Evolutionary conservation across 2,329 filamentous ascomycete species (phyloP).

Genomic region (Penicillium sp.): DNA sequence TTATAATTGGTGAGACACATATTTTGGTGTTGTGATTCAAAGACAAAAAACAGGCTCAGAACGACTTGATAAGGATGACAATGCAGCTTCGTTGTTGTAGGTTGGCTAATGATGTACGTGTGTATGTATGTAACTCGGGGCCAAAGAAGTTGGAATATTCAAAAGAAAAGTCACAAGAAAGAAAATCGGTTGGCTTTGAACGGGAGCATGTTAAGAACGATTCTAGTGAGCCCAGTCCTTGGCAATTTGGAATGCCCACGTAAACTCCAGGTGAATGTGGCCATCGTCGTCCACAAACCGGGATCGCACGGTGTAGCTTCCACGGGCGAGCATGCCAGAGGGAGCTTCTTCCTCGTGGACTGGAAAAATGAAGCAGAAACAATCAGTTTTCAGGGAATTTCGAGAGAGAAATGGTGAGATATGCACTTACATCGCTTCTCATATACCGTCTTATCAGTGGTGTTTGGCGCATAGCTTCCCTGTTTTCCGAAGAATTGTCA

Average conservation of each 20-base stretch:
- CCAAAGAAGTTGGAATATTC: background rate
- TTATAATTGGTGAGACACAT: background rate
- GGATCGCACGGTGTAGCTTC: constrained; percentile 83
- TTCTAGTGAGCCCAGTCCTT: constrained; percentile 69
- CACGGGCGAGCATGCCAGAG: constrained; percentile 81
- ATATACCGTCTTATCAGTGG: constrained; percentile 78
- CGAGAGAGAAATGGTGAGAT: background rate
- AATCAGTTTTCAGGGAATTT: background rate
- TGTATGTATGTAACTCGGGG: background rate
- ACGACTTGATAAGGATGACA: background rate
- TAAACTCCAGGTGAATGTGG: constrained; percentile 82
- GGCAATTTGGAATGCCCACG: constrained; percentile 94
- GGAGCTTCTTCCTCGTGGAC: constrained; percentile 91
- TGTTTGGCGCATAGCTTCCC: constrained; percentile 93
- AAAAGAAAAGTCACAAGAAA: background rate
- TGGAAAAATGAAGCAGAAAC: constrained; percentile 32
- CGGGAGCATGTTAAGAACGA: background rate
- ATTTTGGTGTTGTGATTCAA: background rate
- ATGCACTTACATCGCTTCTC: constrained; percentile 77
- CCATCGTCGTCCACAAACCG: constrained; percentile 96
- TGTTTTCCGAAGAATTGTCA: background rate
- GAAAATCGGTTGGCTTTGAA: background rate
- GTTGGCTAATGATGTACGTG: background rate
- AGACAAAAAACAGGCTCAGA: background rate
- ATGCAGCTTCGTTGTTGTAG: background rate